Base-by-base conservation (phyloP, 148 eudicot genomes). In the Vaccinium corymbosum region DNA sequence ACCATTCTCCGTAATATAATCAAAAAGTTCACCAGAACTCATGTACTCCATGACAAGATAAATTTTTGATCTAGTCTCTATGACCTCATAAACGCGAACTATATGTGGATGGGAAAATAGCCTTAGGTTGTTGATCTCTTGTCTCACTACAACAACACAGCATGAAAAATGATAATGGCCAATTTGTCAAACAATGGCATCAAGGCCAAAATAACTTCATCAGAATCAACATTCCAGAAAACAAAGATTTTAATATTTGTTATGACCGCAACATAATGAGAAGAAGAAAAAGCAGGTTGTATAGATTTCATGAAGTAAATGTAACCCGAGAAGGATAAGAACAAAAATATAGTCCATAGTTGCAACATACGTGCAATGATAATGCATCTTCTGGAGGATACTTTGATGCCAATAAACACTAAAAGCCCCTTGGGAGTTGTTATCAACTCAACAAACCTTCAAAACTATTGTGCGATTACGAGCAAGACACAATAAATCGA, bases 41-140 rank as follows among this genome's bases (percentile, higher is more conserved):
- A 96, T 98, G 88, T 96, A 94, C 85, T 96, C 98, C 98, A 96
- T 96, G 80, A 96, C 98, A 61, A 96, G 94, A 87, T 90, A 94
- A 11, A 96, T 94, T 81, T 96, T 98, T 7, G 94, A 81, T 13
- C 93, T 92, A 32, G 98, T 94, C 93, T 96, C 98, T 68, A 94
- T 93, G 59, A 96, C 98, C 88, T 96, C 98, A 85, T 96, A 96
- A 4, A 96, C 94, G 49, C 98, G 93, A 52, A 94, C 93, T 29
- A 96, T 94, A 76, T 96, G 98, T 14, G 98, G 98, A 88, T 96
- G 98, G 94, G 93, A 93, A 88, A 93, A 96, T 89, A 96, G 83
- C 66, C 98, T 91, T 91, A 94, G 84, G 51, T 94, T 96, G 85
- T 94, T 94, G 80, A 96, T 96, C 88, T 96, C 98, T 85, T 97